Evolutionary conservation across 805 yeast genomes (phyloP).

Genomic region (Hanseniaspora singularis): DNA sequence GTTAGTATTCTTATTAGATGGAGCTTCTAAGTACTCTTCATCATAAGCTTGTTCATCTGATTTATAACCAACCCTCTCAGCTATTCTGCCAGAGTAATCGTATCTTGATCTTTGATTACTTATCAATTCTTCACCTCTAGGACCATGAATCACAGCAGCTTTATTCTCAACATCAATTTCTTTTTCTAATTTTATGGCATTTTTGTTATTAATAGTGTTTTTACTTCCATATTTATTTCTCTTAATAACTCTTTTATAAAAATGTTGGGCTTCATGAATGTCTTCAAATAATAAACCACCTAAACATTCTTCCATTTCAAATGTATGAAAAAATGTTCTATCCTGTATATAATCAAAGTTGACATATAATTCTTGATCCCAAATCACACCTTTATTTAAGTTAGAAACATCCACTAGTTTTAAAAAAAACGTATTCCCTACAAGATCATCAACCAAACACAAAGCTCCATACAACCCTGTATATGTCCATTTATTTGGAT

Average conservation of each 20-base stretch:
- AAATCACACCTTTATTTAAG: conserved; percentile 62
- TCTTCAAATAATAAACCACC: conserved; percentile 86
- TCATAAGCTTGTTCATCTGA: conserved; percentile 7
- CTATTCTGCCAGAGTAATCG: conserved; percentile 18
- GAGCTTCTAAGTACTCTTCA: conserved; percentile 10
- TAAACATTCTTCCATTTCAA: conserved; percentile 81
- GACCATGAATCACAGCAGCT: conserved; percentile 64
- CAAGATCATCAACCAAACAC: conserved; percentile 77
- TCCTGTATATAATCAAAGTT: conserved; percentile 87
- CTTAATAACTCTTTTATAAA: conserved; percentile 60
- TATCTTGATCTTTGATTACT: conserved; percentile 27
- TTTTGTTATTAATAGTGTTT: conserved; percentile 72
- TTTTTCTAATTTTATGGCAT: conserved; percentile 70
- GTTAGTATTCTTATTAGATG: conserved; percentile 4
- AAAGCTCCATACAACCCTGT: conserved; percentile 87
- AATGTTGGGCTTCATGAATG: conserved; percentile 73
- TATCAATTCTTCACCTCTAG: conserved; percentile 28
- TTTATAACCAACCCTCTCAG: conserved; percentile 17
- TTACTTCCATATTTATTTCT: conserved; percentile 78
- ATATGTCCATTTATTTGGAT: conserved; percentile 65
- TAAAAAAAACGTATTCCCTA: conserved; percentile 85
- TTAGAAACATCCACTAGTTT: conserved; percentile 80
- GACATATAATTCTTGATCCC: conserved; percentile 94
- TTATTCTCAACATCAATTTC: conserved; percentile 44
- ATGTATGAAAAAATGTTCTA: conserved; percentile 85